A percentile compares a stretch with the other conserved stretches of the same genome.
These are phyloP conservation scores for Citrus reticulata DNA, from an alignment of 345 rosid genomes.

Conservation along the genomic window DNA sequence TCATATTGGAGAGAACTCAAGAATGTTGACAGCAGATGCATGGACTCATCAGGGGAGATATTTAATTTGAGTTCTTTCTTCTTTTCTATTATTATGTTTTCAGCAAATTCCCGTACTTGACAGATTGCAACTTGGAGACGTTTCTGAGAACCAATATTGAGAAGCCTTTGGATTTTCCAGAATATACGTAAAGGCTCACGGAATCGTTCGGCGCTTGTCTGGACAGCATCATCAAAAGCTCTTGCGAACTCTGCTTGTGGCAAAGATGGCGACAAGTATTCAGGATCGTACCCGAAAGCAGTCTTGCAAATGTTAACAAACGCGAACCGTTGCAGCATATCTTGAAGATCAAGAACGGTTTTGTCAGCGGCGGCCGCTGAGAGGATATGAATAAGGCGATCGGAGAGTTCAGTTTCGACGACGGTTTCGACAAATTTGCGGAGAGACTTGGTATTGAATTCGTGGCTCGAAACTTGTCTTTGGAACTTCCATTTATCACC, in stretches of 20 bases:
- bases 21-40: constrained; percentile 56
- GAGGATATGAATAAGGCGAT: constrained; percentile 58
- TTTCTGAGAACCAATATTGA: constrained; percentile 48
- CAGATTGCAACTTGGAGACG: constrained; percentile 29
- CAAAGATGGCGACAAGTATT: constrained; percentile 42
- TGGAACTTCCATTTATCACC: constrained; percentile 69
- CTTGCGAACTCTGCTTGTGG: constrained; percentile 35
- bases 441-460: constrained; percentile 69
- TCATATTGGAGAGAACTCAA: constrained; percentile 39
- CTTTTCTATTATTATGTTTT: constrained; percentile 44
- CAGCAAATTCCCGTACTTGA: constrained; percentile 46
- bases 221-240: constrained; percentile 45
- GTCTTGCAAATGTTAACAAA: constrained; percentile 71
- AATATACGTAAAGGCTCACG: constrained; percentile 16
- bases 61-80: constrained; percentile 23
- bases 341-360: constrained; percentile 48
- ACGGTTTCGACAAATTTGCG: constrained; percentile 54
- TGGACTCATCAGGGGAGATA: constrained; percentile 16
- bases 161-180: constrained; percentile 44
- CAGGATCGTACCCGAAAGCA: constrained; percentile 68
- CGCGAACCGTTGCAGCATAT: constrained; percentile 57
- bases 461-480: constrained; percentile 69
- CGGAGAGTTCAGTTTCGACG: constrained; percentile 49
- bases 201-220: constrained; percentile 37
- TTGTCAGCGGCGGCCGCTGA: constrained; percentile 25